These are phyloP conservation scores for Leptographium radiaticola DNA, from an alignment of 2,329 filamentous ascomycete genomes.

Conservation along the genomic window DNA sequence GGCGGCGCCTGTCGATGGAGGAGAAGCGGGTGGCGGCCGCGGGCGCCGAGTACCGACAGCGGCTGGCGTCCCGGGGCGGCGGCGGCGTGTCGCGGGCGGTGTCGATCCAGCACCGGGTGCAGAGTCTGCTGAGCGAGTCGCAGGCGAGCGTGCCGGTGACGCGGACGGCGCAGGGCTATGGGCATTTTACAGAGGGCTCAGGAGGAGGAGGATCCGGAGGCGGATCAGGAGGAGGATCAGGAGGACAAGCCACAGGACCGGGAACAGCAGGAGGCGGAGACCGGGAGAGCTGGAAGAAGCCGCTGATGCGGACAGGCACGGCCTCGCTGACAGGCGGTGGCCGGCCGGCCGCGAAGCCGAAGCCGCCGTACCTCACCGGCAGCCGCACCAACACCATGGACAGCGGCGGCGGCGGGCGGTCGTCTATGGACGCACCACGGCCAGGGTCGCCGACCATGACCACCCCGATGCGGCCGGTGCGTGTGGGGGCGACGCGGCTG, in stretches of 20 bases:
- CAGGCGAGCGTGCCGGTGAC: slow-evolving; percentile 44
- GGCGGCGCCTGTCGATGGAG: slow-evolving; percentile 68
- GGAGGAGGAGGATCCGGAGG: slow-evolving; percentile 14
- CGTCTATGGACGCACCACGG: slow-evolving; percentile 9
- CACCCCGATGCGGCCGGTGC: too few species aligned
- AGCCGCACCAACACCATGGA: slow-evolving; percentile 14
- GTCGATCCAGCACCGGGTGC: slow-evolving; percentile 86
- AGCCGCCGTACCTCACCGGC: slow-evolving; percentile 44
- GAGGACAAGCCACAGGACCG: slow-evolving; percentile 10
- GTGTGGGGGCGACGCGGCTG: slow-evolving; percentile 9
- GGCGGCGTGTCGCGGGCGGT: slow-evolving; percentile 53
- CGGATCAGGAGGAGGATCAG: slow-evolving; percentile 13
- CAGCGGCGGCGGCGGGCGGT: slow-evolving; percentile 20
- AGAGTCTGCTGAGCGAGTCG: slow-evolving; percentile 71
- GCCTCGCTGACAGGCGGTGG: background rate
- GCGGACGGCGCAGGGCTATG: slow-evolving; percentile 76
- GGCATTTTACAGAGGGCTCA: slow-evolving; percentile 60
- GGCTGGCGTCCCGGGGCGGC: slow-evolving; percentile 51
- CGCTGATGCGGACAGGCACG: background rate
- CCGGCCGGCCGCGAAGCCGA: slow-evolving; percentile 45
- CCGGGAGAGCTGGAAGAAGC: slow-evolving; percentile 6
- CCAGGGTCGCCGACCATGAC: slow-evolving; percentile 27
- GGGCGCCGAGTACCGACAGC: slow-evolving; percentile 73
- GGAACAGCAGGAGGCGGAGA: background rate
- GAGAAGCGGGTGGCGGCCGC: slow-evolving; percentile 82